phyloP scores from a whole-genome alignment of 306 rosid species.

The Malus domestica region ASM211411v1 NC_041794.1:32369501-32370000 shows the following conservation, averaged over 20 bases:
- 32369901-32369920: background rate
- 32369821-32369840: background rate
- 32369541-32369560: too few relatives aligned
- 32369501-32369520: too few relatives aligned
- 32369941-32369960: too few relatives aligned
- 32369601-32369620: too few relatives aligned
- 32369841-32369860: background rate
- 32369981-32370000: background rate
- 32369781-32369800: background rate
- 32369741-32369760: background rate
- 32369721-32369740: background rate
- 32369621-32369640: too few relatives aligned
- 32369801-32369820: background rate
- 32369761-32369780: background rate
- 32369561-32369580: too few relatives aligned
- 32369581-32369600: too few relatives aligned
- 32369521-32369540: too few relatives aligned
- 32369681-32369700: too few relatives aligned
- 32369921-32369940: background rate
- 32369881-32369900: background rate
- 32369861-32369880: background rate
- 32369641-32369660: too few relatives aligned
- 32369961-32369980: too few relatives aligned
- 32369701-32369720: fast-evolving
- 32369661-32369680: too few relatives aligned